These are phyloP conservation scores for Xylaria acuta DNA, from an alignment of 495 filamentous ascomycete genomes.

Conservation along the genomic window DNA sequence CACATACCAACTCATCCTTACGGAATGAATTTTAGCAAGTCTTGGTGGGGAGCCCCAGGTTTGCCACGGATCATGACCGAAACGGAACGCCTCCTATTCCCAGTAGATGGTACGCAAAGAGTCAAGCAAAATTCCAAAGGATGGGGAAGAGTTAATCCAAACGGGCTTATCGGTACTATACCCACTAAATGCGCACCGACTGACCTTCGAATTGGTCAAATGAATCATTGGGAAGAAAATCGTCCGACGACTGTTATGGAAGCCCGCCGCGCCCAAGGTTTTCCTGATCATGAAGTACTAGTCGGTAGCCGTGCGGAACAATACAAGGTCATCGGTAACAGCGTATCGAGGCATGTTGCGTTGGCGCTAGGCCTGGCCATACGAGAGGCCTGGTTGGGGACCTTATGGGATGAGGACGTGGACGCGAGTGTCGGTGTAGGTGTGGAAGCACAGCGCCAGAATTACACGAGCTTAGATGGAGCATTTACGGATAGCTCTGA, in stretches of 20 bases:
- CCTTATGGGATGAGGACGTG: conserved; percentile 34
- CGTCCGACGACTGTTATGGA: conserved; percentile 67
- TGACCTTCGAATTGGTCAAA: conserved; percentile 54
- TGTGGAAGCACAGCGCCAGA: background rate
- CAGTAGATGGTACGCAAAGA: conserved; percentile 22
- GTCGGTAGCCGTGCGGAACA: conserved; percentile 59
- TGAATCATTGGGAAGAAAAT: conserved; percentile 67
- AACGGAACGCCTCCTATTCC: conserved; percentile 45
- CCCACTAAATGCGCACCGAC: conserved; percentile 52
- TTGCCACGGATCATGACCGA: conserved; percentile 45
- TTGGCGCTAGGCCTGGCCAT: conserved; percentile 66
- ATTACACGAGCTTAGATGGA: background rate
- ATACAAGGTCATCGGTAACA: conserved; percentile 72
- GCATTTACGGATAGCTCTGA: conserved; percentile 5
- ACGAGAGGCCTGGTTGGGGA: conserved; percentile 61
- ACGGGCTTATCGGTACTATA: conserved; percentile 62
- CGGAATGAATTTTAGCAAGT: conserved; percentile 53
- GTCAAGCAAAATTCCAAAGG: conserved; percentile 35
- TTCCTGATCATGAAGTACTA: conserved; percentile 70
- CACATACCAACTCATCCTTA: conserved; percentile 52
- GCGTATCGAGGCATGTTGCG: conserved; percentile 69
- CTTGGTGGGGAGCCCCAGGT: conserved; percentile 42
- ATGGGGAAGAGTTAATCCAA: conserved; percentile 60
- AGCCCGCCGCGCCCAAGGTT: conserved; percentile 67
- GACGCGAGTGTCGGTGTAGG: background rate